Base-by-base conservation (phyloP, 805 yeast species). In the Myxozyma melibiosi region DNA sequence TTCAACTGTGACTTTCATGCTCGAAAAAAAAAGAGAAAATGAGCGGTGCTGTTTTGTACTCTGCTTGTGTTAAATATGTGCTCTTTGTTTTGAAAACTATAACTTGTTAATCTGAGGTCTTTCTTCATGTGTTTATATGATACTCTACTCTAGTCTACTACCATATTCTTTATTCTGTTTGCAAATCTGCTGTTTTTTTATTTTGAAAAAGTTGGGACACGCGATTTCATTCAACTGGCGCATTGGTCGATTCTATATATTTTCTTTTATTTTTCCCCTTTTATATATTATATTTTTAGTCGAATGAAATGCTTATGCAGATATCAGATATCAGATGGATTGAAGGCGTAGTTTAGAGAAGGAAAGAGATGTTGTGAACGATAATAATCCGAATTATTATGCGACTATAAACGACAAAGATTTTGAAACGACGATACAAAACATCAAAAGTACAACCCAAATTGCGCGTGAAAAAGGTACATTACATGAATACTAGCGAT, bases 211-310 rank as follows among this genome's bases (percentile, higher is more conserved):
- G 53, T 43, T 57, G 53, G 55, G 58, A 50, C 50, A 22, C 51
- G 60, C 62, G 62, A 56, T 58, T 42, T 52, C 63, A 59, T 59
- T 59, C 63, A 59, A 59, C 63, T 59, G 63, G 63, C 63, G 63
- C 63, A 59, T 49, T 47, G 50, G 53, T 38, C 41, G 46, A 38
- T 43, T 54, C 39, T 38, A 22, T 39, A 38, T 46, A 20, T 18
- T 39, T 38, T 30, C 18, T 27, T 11, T 11, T 11, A 14, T 33
- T 33, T 33, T 33, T n/a, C n/a, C n/a, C n/a, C n/a, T n/a, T n/a
- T n/a, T n/a, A n/a, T n/a, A n/a, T n/a, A n/a, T n/a, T n/a, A n/a
- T n/a, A n/a, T n/a, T n/a, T n/a, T n/a, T n/a, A n/a, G n/a, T n/a
- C n/a, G n/a, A n/a, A n/a, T n/a, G n/a, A n/a, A n/a, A n/a, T n/a